A percentile compares a stretch with the other conserved stretches of the same genome.
phyloP scores from a whole-genome alignment of 2,329 filamentous ascomycete species.

The Plectosphaerella sp. region DNA sequence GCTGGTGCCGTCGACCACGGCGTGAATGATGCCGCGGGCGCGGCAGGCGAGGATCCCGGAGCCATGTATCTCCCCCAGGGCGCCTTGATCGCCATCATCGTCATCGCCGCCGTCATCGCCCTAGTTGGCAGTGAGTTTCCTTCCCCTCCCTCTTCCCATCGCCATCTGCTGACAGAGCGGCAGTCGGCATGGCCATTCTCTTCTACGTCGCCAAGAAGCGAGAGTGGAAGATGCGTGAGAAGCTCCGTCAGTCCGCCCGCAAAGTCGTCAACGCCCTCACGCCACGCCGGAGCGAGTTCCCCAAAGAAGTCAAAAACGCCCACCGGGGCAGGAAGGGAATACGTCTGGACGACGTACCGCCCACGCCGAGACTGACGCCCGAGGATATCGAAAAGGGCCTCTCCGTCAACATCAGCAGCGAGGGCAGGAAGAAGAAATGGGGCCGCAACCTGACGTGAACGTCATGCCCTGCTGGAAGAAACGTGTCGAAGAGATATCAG shows the following conservation, averaged over 20 bases:
- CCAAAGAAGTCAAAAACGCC: slow-evolving; percentile 48
- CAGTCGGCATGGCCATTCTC: slow-evolving; percentile 46
- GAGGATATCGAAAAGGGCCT: slow-evolving; percentile 58
- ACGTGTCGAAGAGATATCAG: too few relatives aligned
- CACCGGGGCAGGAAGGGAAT: slow-evolving; percentile 25
- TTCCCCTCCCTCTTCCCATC: not conserved
- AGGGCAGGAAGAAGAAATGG: slow-evolving; percentile 22
- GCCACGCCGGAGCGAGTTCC: slow-evolving; percentile 58
- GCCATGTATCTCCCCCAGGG: slow-evolving; percentile 62
- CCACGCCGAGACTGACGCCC: slow-evolving; percentile 49
- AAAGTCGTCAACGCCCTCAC: slow-evolving; percentile 59
- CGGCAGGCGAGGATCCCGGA: slow-evolving; percentile 56
- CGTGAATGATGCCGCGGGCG: slow-evolving; percentile 55
- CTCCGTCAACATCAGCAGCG: slow-evolving; percentile 29
- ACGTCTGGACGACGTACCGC: slow-evolving; percentile 51
- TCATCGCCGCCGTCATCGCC: slow-evolving; percentile 63
- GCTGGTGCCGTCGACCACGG: slow-evolving; percentile 28
- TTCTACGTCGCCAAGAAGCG: slow-evolving; percentile 81
- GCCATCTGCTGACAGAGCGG: not conserved
- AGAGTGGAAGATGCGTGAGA: slow-evolving; percentile 75
- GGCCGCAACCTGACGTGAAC: slow-evolving; percentile 6
- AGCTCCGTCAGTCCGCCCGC: slow-evolving; percentile 62
- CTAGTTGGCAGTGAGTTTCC: slow-evolving; percentile 61
- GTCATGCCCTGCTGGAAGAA: not conserved
- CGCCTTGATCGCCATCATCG: slow-evolving; percentile 69